These are phyloP conservation scores for Scedosporium dehoogii DNA, from an alignment of 2,329 filamentous ascomycete species.

Conservation along the genomic window DNA sequence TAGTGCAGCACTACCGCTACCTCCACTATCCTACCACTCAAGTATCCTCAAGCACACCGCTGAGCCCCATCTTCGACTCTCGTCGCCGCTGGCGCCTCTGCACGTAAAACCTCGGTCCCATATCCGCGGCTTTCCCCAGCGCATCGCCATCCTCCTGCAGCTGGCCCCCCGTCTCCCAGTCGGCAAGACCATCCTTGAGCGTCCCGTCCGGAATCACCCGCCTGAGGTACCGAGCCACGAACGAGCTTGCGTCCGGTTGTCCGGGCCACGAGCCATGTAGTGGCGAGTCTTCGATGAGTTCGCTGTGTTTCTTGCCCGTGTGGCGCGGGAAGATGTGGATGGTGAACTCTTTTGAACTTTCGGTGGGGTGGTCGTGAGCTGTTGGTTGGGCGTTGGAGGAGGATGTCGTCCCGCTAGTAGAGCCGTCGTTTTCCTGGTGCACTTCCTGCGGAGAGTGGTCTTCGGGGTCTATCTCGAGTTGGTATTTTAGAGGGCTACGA, in stretches of 20 bases:
- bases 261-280: slow-evolving; percentile 33
- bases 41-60: background rate
- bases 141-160: slow-evolving; percentile 9
- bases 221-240: slow-evolving; percentile 26
- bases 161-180: slow-evolving; percentile 28
- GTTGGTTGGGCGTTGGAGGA: slow-evolving; percentile 17
- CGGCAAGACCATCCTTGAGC: slow-evolving; percentile 26
- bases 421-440: slow-evolving; percentile 16
- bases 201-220: slow-evolving; percentile 28
- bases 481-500: slow-evolving; percentile 37
- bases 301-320: slow-evolving; percentile 28
- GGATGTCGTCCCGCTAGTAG: slow-evolving; percentile 9
- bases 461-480: slow-evolving; percentile 18
- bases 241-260: slow-evolving; percentile 21
- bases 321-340: slow-evolving; percentile 29
- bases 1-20: background rate
- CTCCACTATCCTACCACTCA: background rate
- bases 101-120: background rate
- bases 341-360: slow-evolving; percentile 23
- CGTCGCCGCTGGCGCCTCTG: background rate
- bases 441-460: slow-evolving; percentile 3
- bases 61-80: slow-evolving; percentile 2
- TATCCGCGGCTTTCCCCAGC: slow-evolving; percentile 2
- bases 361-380: background rate
- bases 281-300: slow-evolving; percentile 22